Base-by-base conservation (phyloP, 495 filamentous ascomycete genomes). In the Diplogelasinospora grovesii region DNA sequence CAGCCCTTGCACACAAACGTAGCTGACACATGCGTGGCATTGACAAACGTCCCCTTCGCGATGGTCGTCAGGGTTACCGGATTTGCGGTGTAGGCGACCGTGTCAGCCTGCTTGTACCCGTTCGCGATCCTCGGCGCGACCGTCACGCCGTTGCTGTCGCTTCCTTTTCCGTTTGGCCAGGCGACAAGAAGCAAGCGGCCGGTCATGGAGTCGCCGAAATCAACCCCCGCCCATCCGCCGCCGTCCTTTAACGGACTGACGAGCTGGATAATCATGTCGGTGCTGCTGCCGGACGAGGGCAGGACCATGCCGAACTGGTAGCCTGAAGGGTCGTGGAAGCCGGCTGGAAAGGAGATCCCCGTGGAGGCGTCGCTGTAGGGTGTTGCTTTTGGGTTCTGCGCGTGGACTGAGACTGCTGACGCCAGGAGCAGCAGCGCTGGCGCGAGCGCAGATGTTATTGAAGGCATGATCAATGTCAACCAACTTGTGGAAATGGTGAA, bases 191-290 rank as follows among this genome's bases (percentile, higher is more conserved):
- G 34, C 0, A 56, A 42, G 6, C 32, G 41, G 16, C 45, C 42
- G 21, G 19, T 19, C 56, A 59, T 59, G 38, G 36, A 35, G 2
- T 7, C 19, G 15, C 43, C 53, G 3, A 59, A 33, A 37, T 15
- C 27, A 37, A 53, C n/a, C 22, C 49, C 57, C 4, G 27, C 54
- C 57, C 54, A 61, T 8, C 57, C 57, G 11, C 8, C 37, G 32
- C 45, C 45, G 15, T 46, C 28, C 4, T 19, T 35, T 3, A 54
- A 36, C 1, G 53, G 59, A 3, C 43, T 39, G 4, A 40, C 27
- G 11, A 63, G 31, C 45, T 63, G 54, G n/a, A 46, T 41, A 38
- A 63, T 54, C 19, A 56, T 42, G 48, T 64, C 59, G 29, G 46
- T 35, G 22, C 20, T 5, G 36, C 31, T 18, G 30, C 43, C 22